Evolutionary conservation across 495 filamentous ascomycete genomes (phyloP), one percentile per base, ranked within the genome.

Genomic region (Bacidia gigantensis): DNA sequence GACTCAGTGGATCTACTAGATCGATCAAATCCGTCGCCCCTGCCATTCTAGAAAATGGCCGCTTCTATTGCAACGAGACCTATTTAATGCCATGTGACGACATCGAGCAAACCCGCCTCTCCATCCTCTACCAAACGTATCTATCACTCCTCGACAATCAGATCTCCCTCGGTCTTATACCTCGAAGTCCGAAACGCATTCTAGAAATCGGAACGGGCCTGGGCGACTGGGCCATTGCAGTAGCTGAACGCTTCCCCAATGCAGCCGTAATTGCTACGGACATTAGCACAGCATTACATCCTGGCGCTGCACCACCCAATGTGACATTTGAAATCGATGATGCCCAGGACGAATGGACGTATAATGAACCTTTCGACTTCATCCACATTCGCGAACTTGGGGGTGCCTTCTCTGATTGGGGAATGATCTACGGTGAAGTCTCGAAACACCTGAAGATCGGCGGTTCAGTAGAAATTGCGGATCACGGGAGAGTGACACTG

Each of bases 71-170:
- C 61, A 69, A 73, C 42, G 71, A 75, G 25, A 68, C 69, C 49
- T 89, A 87, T 65, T 83, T 73, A 63, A 83, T 87, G 79, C 86
- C 86, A 26, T 81, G 82, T 64, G 85, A 89, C 58, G 77, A 84
- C 52, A 65, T 73, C 35, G 86, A 90, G 60, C 80, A 86, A 59
- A 82, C 76, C 17, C 80, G 86, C 26, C 68, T 84, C 53, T 76
- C 79, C 56, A 74, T 88, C 48, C 64, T 79, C 23, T 79, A 87
- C 58, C 77, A 81, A 55, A 76, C 82, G 45, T 83, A 74, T 59
- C 68, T 83, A 1, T 73, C 77, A 48, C 58, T 80, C 22, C 74
- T 85, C 49, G 69, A 80, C 56, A 67, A 74, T 29, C 67, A 77
- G 46, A 69, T 84, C 23, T 82, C 78, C 5, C 72, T 73, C 1